Percentiles rank a stretch among this genome's conserved stretches.
Conservation (phyloP, 192 early-diverging fungal species). For the Coemansia sp. region DNA sequence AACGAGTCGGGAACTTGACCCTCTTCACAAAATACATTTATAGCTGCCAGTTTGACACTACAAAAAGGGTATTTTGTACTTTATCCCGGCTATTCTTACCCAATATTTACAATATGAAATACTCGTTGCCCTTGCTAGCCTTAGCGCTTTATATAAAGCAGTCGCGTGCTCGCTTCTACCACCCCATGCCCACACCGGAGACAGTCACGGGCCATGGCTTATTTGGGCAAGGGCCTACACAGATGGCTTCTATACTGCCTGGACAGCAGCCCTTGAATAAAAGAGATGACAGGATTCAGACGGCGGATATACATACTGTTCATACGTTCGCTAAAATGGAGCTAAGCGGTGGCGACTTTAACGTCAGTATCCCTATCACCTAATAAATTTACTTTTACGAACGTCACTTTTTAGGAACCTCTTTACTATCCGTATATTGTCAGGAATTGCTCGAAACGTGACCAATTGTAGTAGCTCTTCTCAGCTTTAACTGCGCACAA, state of each 20-base stretch:
- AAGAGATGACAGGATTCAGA: background rate
- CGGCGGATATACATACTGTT: background rate
- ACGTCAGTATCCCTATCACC: slow-evolving; percentile 36
- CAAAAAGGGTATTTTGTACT: background rate
- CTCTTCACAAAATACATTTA: background rate
- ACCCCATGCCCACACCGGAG: slow-evolving; percentile 33
- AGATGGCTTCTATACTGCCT: background rate
- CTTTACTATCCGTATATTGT: background rate
- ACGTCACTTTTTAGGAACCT: too few relatives aligned
- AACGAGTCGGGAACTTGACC: too few relatives aligned
- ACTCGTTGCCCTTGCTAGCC: slow-evolving; percentile 1
- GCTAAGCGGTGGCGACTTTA: slow-evolving; percentile 27
- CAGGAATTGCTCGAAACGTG: background rate
- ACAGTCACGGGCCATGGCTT: background rate
- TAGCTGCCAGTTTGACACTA: background rate
- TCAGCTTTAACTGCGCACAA: background rate
- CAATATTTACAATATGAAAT: background rate
- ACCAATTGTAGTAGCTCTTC: background rate
- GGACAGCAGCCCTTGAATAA: background rate
- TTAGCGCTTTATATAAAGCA: background rate
- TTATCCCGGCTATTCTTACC: background rate
- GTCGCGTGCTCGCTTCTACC: slow-evolving; percentile 12
- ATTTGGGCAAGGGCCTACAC: background rate
- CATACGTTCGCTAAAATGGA: slow-evolving; percentile 13
- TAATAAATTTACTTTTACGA: background rate